Evolutionary conservation across 352 stramenopile species (phyloP).

Genomic region (Phytophthora syringae): DNA sequence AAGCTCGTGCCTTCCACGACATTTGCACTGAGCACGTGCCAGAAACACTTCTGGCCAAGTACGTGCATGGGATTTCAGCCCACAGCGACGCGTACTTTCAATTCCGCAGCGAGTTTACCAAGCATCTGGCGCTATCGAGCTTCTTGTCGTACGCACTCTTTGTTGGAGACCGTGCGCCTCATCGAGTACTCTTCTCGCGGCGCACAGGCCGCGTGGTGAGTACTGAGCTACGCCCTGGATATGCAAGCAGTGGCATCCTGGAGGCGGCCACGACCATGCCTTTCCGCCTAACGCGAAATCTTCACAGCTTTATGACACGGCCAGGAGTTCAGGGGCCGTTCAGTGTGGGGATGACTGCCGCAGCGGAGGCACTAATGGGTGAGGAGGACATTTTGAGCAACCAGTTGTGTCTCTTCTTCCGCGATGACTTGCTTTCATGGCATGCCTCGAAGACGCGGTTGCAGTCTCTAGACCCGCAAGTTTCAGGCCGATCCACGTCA

Average conservation of each 20-base stretch:
- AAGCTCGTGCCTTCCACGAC: constrained; percentile 75
- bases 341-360: constrained; percentile 82
- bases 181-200: constrained; percentile 84
- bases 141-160: constrained; percentile 89
- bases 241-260: constrained; percentile 83
- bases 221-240: constrained; percentile 84
- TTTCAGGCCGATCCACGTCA: constrained; percentile 26
- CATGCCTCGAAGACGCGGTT: constrained; percentile 87
- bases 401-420: constrained; percentile 90
- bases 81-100: constrained; percentile 86
- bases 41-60: constrained; percentile 87
- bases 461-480: constrained; percentile 33
- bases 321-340: constrained; percentile 87
- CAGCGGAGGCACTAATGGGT: constrained; percentile 82
- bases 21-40: constrained; percentile 84
- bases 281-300: constrained; percentile 90
- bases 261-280: constrained; percentile 85
- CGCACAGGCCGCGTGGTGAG: constrained; percentile 84
- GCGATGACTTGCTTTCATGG: constrained; percentile 89
- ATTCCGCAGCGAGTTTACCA: constrained; percentile 88
- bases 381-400: constrained; percentile 88
- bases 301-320: constrained; percentile 89
- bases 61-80: constrained; percentile 76
- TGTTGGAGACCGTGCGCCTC: constrained; percentile 84
- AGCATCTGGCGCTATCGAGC: constrained; percentile 84